phyloP scores from a whole-genome alignment of 2,329 filamentous ascomycete species.

The Fusarium goolgardi region DNA sequence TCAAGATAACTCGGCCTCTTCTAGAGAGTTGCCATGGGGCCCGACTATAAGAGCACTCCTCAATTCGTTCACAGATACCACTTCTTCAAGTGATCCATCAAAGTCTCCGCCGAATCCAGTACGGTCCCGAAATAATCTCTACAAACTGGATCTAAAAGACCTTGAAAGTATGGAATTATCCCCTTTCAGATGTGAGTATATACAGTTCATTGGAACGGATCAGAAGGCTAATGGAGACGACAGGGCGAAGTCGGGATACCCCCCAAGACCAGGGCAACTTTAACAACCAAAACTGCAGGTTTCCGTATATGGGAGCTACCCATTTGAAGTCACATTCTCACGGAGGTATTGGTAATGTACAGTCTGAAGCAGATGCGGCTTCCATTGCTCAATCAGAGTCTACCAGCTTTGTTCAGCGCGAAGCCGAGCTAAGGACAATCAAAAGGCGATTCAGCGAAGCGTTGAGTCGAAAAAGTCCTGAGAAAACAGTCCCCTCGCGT shows the following conservation, averaged over 20 bases:
- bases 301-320: background rate
- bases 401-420: slow-evolving; percentile 54
- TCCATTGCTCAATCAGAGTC: slow-evolving; percentile 51
- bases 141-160: slow-evolving; percentile 49
- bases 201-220: no score
- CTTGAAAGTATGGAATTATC: slow-evolving; percentile 52
- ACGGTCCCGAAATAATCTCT: slow-evolving; percentile 44
- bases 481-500: slow-evolving; percentile 51
- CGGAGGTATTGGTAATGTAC: background rate
- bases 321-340: background rate
- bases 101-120: slow-evolving; percentile 51
- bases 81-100: slow-evolving; percentile 53
- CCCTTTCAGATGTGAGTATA: slow-evolving; percentile 50
- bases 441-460: slow-evolving; percentile 56
- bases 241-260: slow-evolving; percentile 26
- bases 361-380: background rate
- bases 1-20: background rate
- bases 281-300: slow-evolving; percentile 15
- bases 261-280: slow-evolving; percentile 43
- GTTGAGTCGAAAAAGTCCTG: slow-evolving; percentile 47
- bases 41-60: slow-evolving; percentile 26
- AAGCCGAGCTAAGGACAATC: slow-evolving; percentile 55
- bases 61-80: slow-evolving; percentile 38
- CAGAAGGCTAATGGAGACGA: slow-evolving; percentile 7
- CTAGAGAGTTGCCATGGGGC: slow-evolving; percentile 20